Evolutionary conservation across 306 rosid species (phyloP).

Genomic region (Senna siamea): DNA sequence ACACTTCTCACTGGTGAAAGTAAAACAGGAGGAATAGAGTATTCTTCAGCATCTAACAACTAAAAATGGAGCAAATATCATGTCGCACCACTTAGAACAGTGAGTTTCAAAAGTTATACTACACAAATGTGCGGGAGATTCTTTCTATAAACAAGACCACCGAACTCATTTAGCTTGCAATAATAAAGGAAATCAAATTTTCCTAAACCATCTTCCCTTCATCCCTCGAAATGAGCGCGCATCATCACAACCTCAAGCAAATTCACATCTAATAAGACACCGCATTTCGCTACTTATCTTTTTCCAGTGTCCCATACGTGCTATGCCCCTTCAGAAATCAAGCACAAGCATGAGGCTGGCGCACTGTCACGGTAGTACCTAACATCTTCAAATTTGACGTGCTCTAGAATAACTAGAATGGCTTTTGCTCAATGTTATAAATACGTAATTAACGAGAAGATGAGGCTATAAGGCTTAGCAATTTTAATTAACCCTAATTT

Average conservation of each 20-base stretch:
- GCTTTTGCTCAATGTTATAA: background rate
- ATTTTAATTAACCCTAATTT: background rate
- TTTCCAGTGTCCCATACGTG: background rate
- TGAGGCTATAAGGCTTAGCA: background rate
- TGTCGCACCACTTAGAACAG: background rate
- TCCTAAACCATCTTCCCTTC: background rate
- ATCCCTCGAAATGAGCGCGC: constrained; percentile 3
- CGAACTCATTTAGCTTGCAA: constrained; percentile 3
- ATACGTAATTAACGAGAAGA: background rate
- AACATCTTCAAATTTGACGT: background rate
- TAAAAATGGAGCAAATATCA: constrained; percentile 2
- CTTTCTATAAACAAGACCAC: constrained; percentile 22
- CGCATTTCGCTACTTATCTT: constrained; percentile 3
- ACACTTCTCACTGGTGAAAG: constrained; percentile 3
- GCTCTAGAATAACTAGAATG: background rate
- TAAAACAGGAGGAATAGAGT: constrained; percentile 5
- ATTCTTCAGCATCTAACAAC: constrained; percentile 2
- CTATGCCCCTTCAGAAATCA: background rate
- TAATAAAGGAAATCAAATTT: background rate
- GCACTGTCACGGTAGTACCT: background rate
- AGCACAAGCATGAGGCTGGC: background rate
- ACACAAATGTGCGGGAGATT: background rate
- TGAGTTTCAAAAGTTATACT: background rate
- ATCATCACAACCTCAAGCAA: constrained; percentile 9
- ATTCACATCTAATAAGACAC: constrained; percentile 13